Percentiles rank a stretch among this genome's conserved stretches.
phyloP scores from a whole-genome alignment of 148 eudicot species.

The Heliosperma pusillum region DNA sequence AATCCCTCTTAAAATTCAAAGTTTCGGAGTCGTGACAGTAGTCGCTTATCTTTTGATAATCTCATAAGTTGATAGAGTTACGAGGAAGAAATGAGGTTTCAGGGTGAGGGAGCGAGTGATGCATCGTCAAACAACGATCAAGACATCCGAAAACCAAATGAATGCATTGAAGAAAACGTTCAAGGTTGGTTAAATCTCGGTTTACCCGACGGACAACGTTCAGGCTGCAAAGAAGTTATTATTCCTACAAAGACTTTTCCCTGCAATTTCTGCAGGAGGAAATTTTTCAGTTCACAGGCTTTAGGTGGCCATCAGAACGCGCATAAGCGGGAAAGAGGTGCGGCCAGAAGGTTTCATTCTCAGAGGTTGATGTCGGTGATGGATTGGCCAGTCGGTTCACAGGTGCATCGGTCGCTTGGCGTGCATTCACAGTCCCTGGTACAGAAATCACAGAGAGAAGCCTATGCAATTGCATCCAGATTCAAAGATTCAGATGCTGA shows the following conservation, averaged over 20 bases:
- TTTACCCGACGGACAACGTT: conserved; percentile 25
- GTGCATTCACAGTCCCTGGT: conserved; percentile 63
- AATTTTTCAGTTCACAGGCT: conserved; percentile 82
- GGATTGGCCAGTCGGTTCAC: conserved; percentile 32
- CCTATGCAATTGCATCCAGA: conserved; percentile 25
- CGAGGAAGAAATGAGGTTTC: conserved; percentile 23
- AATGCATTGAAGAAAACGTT: conserved; percentile 14
- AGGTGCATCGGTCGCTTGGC: conserved; percentile 51
- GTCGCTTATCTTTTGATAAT: background rate
- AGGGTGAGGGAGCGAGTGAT: conserved; percentile 21
- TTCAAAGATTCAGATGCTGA: conserved; percentile 21
- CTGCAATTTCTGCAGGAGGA: conserved; percentile 73
- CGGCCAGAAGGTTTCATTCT: conserved; percentile 54
- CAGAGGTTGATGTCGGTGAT: conserved; percentile 44
- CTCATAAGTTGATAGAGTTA: background rate
- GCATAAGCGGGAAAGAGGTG: conserved; percentile 73
- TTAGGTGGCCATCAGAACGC: conserved; percentile 90
- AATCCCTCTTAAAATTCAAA: background rate
- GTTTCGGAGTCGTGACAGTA: background rate
- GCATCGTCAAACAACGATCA: conserved; percentile 31
- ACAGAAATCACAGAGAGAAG: conserved; percentile 42
- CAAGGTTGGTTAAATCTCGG: conserved; percentile 55
- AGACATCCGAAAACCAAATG: conserved; percentile 4
- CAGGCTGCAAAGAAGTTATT: conserved; percentile 29
- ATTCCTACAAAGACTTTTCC: conserved; percentile 49